Percentiles rank a stretch among this genome's conserved stretches.
Conservation (phyloP, 2,329 filamentous ascomycete species). For the Albifimbria verrucaria region DNA sequence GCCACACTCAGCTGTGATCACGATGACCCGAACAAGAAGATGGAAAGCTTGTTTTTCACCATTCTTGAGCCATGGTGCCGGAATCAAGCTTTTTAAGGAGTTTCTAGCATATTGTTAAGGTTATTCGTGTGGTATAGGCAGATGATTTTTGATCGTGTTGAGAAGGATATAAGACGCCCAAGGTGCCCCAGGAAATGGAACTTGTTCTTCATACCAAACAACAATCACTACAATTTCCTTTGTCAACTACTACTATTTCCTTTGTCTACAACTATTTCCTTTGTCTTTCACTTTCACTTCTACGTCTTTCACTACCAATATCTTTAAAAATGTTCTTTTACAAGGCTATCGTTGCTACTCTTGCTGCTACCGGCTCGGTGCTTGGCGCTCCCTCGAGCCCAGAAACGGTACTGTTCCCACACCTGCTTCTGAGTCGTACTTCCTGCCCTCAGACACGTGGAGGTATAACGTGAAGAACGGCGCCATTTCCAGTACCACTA, state of each 20-base stretch:
- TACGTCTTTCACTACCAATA: neutral
- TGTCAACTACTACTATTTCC: neutral
- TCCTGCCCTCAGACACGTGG: constrained; percentile 17
- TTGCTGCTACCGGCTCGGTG: constrained; percentile 14
- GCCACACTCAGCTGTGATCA: neutral
- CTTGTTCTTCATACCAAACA: neutral
- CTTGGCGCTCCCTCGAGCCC: constrained; percentile 16
- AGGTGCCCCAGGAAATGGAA: neutral
- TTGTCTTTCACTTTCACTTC: neutral
- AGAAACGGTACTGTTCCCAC: neutral
- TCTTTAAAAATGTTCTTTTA: constrained; percentile 18
- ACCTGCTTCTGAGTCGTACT: constrained; percentile 7
- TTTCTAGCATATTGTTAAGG: neutral
- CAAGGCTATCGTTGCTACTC: constrained; percentile 13
- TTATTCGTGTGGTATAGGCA: neutral
- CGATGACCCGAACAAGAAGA: neutral
- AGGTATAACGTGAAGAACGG: constrained; percentile 19
- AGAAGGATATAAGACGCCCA: neutral
- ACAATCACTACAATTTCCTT: neutral
- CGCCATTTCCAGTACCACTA: constrained; percentile 13
- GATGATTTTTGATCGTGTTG: neutral
- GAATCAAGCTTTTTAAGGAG: neutral
- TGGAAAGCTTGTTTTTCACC: neutral
- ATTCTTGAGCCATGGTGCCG: neutral
- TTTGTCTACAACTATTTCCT: neutral